These are phyloP conservation scores for Aspergillus wentii DNA, from an alignment of 495 filamentous ascomycete species.

Conservation along the genomic window DNA sequence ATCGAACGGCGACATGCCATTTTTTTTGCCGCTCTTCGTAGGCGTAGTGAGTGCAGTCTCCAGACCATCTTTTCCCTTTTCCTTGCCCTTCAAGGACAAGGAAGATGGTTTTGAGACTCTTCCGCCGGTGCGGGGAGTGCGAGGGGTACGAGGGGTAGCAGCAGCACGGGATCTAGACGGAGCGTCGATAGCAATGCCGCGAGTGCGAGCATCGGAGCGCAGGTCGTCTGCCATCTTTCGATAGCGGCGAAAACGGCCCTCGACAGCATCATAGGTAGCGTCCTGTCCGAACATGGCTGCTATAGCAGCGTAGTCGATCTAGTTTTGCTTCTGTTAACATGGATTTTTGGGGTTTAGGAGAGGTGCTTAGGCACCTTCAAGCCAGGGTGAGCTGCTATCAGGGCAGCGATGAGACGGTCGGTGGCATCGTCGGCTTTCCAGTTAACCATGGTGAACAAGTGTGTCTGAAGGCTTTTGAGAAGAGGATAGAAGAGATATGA, in stretches of 20 bases:
- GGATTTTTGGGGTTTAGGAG: neutral
- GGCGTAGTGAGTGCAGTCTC: too few relatives aligned
- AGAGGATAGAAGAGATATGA: too few relatives aligned
- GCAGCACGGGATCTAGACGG: too few relatives aligned
- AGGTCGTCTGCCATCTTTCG: constrained; percentile 19
- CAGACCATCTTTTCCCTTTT: neutral
- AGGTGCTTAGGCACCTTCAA: constrained; percentile 12
- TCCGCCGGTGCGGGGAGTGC: constrained; percentile 3
- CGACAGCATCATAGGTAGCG: constrained; percentile 19
- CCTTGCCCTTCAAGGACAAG: neutral
- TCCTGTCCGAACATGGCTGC: constrained; percentile 16
- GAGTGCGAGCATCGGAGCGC: constrained; percentile 2
- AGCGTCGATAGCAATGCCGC: constrained; percentile 3
- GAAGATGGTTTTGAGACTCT: neutral
- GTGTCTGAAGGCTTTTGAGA: neutral
- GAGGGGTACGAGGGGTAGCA: constrained; percentile 19
- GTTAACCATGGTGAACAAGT: constrained; percentile 37
- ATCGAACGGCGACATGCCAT: neutral
- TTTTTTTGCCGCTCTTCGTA: constrained; percentile 4
- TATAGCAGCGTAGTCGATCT: constrained; percentile 19
- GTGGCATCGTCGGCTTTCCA: constrained; percentile 26
- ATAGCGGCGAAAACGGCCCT: constrained; percentile 15
- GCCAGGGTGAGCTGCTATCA: constrained; percentile 23
- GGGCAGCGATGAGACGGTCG: constrained; percentile 25
- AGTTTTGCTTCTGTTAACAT: constrained; percentile 1